A percentile compares a stretch with the other conserved stretches of the same genome.
phyloP scores from a whole-genome alignment of 192 early-diverging fungal genomes.

The Diversispora epigaea region DNA sequence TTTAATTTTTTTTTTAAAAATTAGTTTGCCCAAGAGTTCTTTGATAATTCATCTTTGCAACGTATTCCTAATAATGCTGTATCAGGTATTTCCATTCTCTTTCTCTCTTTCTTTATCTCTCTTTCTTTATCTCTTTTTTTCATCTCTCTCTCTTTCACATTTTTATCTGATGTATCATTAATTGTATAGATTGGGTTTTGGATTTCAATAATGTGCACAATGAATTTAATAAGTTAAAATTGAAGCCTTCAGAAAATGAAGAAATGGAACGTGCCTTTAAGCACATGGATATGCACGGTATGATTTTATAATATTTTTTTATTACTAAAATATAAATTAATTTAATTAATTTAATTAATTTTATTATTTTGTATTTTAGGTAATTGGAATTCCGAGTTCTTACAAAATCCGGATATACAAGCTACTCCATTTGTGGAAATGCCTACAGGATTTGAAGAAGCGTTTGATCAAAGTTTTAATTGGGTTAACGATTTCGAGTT shows the following conservation, averaged over 20 bases:
- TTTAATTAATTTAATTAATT: neutral
- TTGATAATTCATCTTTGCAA: conserved; percentile 12
- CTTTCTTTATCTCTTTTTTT: too few relatives aligned
- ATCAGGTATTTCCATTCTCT: neutral
- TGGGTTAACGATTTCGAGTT: conserved; percentile 77
- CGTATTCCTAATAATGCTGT: neutral
- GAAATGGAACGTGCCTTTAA: conserved; percentile 48
- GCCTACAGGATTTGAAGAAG: conserved; percentile 56
- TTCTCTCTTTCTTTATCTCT: neutral
- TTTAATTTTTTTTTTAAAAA: neutral
- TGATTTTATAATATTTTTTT: neutral
- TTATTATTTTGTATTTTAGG: conserved; percentile 6
- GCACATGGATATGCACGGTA: conserved; percentile 29
- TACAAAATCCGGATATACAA: conserved; percentile 43
- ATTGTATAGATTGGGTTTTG: conserved; percentile 32
- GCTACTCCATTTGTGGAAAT: conserved; percentile 38
- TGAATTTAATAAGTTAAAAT: conserved; percentile 36
- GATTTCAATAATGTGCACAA: conserved; percentile 33
- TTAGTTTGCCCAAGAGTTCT: conserved; percentile 21
- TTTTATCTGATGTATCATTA: neutral
- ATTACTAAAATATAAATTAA: neutral
- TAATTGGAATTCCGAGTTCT: conserved; percentile 56
- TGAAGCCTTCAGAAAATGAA: conserved; percentile 38
- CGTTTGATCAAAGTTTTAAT: conserved; percentile 63
- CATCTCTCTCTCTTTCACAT: neutral